These are phyloP conservation scores for Brassica incana DNA, from an alignment of 345 rosid species.

Conservation along the genomic window DNA sequence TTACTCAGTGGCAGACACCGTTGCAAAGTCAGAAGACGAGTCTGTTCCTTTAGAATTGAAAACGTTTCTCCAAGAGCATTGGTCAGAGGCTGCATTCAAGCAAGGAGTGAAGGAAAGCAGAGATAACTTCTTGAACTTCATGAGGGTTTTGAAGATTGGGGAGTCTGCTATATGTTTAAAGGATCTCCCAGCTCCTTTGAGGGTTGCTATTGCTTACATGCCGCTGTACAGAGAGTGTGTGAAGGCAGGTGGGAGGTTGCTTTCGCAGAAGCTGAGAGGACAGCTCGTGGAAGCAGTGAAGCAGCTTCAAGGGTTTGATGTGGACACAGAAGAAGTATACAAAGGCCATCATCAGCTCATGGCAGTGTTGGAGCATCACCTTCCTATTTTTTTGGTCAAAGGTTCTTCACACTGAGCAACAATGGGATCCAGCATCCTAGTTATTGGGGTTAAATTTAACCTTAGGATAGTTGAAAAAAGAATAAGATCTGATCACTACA, in stretches of 20 bases:
- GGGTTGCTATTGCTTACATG: slow-evolving; percentile 75
- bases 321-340: slow-evolving; percentile 54
- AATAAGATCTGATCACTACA: slow-evolving; percentile 23
- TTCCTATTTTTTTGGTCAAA: slow-evolving; percentile 66
- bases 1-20: slow-evolving; percentile 80
- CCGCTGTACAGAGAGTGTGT: slow-evolving; percentile 80
- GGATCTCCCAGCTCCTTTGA: slow-evolving; percentile 76
- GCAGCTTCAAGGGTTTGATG: slow-evolving; percentile 65
- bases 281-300: slow-evolving; percentile 76
- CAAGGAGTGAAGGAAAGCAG: slow-evolving; percentile 74
- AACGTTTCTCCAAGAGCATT: slow-evolving; percentile 70
- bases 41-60: slow-evolving; percentile 70
- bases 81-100: slow-evolving; percentile 88
- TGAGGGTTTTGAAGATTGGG: slow-evolving; percentile 72
- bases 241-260: slow-evolving; percentile 55
- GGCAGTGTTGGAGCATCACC: slow-evolving; percentile 72
- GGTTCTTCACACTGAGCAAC: slow-evolving; percentile 32
- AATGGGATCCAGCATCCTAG: slow-evolving; percentile 12
- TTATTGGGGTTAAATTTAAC: not conserved
- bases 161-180: slow-evolving; percentile 65
- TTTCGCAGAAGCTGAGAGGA: slow-evolving; percentile 77
- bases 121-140: slow-evolving; percentile 57
- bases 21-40: slow-evolving; percentile 81
- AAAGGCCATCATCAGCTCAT: slow-evolving; percentile 50
- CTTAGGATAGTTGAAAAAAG: not conserved